Conservation (phyloP, 345 rosid species). For the Rhodamnia rubescens region DNA sequence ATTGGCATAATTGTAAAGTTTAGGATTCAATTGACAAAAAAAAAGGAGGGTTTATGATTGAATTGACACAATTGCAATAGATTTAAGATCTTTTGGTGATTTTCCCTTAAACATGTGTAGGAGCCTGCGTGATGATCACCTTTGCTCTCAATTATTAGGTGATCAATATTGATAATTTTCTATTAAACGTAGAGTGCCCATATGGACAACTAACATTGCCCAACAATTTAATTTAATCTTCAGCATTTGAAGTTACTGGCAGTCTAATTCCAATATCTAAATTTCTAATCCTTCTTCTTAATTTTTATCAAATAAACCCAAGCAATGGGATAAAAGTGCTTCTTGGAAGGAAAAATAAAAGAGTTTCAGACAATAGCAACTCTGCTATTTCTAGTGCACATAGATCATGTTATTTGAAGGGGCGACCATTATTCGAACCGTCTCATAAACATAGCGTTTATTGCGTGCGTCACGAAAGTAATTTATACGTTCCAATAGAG, state of each 20-base stretch:
- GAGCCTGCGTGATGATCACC: neutral
- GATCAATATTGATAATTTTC: neutral
- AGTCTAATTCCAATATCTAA: too few species aligned
- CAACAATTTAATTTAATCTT: too few species aligned
- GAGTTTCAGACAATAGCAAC: neutral
- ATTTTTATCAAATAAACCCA: neutral
- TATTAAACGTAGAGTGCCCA: neutral
- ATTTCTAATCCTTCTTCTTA: too few species aligned
- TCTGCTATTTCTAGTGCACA: neutral
- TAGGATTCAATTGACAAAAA: too few species aligned
- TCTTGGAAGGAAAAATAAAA: neutral
- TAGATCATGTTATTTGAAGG: neutral
- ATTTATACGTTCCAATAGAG: neutral
- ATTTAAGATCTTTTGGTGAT: too few species aligned
- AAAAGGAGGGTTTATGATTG: too few species aligned
- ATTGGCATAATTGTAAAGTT: too few species aligned
- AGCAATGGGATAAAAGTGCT: neutral
- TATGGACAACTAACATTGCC: too few species aligned
- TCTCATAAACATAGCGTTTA: neutral
- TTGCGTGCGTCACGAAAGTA: rapidly evolving
- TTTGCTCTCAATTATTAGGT: neutral
- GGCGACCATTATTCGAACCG: neutral
- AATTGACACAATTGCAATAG: too few species aligned
- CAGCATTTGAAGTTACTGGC: too few species aligned
- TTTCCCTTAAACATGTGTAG: neutral